phyloP scores from a whole-genome alignment of 768 basidiomycete genomes.

The Termitomyces heimii region DNA sequence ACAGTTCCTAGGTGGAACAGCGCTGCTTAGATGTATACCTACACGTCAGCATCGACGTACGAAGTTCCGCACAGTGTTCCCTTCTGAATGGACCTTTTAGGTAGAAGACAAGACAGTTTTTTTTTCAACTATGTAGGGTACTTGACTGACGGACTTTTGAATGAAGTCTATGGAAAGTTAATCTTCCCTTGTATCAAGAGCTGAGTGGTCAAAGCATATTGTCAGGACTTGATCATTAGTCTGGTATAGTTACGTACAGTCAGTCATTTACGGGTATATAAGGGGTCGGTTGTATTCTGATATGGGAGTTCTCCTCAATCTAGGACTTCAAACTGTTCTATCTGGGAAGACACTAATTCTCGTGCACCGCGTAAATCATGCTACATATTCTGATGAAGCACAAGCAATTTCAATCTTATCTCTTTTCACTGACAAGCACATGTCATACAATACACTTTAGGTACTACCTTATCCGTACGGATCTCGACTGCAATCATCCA shows the following conservation, averaged over 20 bases:
- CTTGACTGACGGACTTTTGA: neutral
- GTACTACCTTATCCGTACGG: neutral
- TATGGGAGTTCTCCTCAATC: no score
- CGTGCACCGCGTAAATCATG: no score
- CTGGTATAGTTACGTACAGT: no score
- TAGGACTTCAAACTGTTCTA: no score
- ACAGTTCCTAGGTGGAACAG: neutral
- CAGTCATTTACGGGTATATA: no score
- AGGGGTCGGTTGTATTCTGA: no score
- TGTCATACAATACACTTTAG: neutral
- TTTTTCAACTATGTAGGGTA: neutral
- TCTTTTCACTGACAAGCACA: neutral
- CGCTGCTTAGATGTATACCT: neutral
- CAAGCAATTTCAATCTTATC: neutral
- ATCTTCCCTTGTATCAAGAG: no score
- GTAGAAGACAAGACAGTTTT: neutral
- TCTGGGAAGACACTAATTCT: no score
- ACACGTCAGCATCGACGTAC: neutral
- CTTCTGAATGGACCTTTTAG: constrained; percentile 3
- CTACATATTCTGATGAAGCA: no score
- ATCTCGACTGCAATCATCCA: neutral
- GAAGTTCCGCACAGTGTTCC: constrained; percentile 9
- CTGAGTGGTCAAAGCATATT: no score
- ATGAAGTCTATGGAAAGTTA: neutral
- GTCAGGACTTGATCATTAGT: no score